Conservation (phyloP, 2,329 filamentous ascomycete genomes). For the Hortaea sp. region DNA sequence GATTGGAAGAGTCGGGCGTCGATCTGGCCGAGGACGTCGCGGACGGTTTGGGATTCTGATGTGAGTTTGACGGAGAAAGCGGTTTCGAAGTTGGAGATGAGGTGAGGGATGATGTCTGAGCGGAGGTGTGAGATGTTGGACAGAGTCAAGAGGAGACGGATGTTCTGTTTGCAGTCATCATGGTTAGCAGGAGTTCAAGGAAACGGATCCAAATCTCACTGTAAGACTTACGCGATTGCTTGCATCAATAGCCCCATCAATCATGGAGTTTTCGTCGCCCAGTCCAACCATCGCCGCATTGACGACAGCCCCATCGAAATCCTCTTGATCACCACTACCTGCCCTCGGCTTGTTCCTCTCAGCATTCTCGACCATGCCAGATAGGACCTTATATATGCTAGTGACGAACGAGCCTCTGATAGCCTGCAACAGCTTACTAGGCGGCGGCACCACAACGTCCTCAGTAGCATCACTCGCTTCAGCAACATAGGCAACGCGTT, state of each 20-base stretch:
- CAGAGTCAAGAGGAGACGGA: constrained; percentile 86
- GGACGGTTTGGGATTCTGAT: constrained; percentile 85
- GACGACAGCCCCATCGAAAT: constrained; percentile 35
- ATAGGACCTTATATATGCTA: constrained; percentile 85
- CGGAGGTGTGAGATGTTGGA: constrained; percentile 83
- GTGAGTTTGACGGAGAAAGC: constrained; percentile 89
- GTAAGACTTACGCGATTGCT: constrained; percentile 39
- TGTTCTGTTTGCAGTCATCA: constrained; percentile 15
- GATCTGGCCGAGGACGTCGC: constrained; percentile 82
- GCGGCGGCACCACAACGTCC: constrained; percentile 76
- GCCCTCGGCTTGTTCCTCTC: constrained; percentile 61
- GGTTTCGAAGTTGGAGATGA: constrained; percentile 89
- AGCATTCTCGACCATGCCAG: constrained; percentile 94
- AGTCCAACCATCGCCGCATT: constrained; percentile 37
- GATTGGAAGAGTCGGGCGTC: constrained; percentile 84
- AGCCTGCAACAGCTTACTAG: constrained; percentile 79
- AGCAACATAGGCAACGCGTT: constrained; percentile 88
- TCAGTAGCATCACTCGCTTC: constrained; percentile 59
- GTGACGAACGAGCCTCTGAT: constrained; percentile 87
- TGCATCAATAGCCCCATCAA: constrained; percentile 38
- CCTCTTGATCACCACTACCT: constrained; percentile 43
- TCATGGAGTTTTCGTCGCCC: constrained; percentile 37
- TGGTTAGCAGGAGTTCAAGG: neutral
- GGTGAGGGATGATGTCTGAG: constrained; percentile 68
- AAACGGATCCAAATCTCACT: neutral